Evolutionary conservation across 2,329 filamentous ascomycete species (phyloP), one percentile per base, ranked within the genome.

Genomic region (Sporothrix sp.): DNA sequence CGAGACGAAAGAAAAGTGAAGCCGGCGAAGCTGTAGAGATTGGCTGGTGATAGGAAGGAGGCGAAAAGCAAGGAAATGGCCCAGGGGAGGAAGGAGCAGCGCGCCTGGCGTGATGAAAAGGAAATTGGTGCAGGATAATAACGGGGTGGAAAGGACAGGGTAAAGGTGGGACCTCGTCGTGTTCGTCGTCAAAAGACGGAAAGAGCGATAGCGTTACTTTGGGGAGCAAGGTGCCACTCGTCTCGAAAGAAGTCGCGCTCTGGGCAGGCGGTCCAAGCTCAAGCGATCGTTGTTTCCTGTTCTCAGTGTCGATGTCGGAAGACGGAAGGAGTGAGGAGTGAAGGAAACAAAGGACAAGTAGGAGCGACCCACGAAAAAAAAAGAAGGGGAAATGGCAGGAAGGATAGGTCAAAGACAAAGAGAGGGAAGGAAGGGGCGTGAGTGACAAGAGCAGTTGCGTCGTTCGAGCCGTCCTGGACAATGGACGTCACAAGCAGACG

Each of bases 221-320:
- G 18, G 36, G 25, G 45, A 23, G 35, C 23, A 28, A 3, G 44
- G 5, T 35, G 16, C 25, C 6, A 28, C 14, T 7, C 1, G 27
- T 25, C 33, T 37, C 32, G 21, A 37, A 32, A 35, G 23, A 45
- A 27, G 38, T 43, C 38, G 28, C 37, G 36, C 30, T 25, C 38
- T 39, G 25, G 37, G 33, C 36, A 45, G 36, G 37, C 47, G 47
- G 37, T 49, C 47, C 37, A 49, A 42, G 47, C 47, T 49, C 43
- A 45, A 4, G 27, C 13, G 16, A 30, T 49, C 21, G 28, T 20
- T 42, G 47, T 49, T 40, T 49, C 37, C 28, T 49, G 20, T 28
- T 38, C 16, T 30, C 9, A 42, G 11, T 27, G 42, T n/a, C 13
- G 35, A 30, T 20, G 13, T 43, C 48, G 48, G 48, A 38, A 44